These are phyloP conservation scores for Dorcoceras hygrometricum DNA, from an alignment of 257 asterid genomes.

Conservation along the genomic window DNA sequence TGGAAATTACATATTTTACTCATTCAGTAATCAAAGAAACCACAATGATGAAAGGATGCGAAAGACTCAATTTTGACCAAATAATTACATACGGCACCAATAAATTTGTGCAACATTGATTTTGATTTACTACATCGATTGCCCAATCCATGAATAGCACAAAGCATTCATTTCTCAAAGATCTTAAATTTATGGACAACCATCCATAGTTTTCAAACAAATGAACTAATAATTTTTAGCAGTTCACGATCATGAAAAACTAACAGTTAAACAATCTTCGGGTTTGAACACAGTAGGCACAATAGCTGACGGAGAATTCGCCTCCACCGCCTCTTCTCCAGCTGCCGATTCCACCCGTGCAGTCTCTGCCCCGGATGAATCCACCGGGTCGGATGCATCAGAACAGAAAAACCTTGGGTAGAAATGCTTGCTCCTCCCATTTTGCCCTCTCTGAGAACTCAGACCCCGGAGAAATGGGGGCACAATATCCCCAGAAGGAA, in stretches of 20 bases:
- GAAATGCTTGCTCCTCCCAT: slow-evolving; percentile 33
- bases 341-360: slow-evolving; percentile 35
- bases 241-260: slow-evolving; percentile 21
- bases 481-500: slow-evolving; percentile 33
- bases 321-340: slow-evolving; percentile 45
- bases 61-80: not conserved
- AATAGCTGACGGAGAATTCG: slow-evolving; percentile 62
- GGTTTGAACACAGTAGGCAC: slow-evolving; percentile 76
- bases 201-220: not conserved
- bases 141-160: not conserved
- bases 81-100: not conserved
- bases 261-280: slow-evolving; percentile 87
- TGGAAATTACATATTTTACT: not conserved
- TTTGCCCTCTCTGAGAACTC: slow-evolving; percentile 34
- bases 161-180: not conserved
- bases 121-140: not conserved
- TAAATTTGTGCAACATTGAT: not conserved
- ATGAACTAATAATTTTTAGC: not conserved
- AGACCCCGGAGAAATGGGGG: slow-evolving; percentile 57
- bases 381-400: slow-evolving; percentile 48
- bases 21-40: not conserved
- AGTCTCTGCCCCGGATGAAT: slow-evolving; percentile 40
- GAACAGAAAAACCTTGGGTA: slow-evolving; percentile 70
- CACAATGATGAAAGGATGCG: not conserved
- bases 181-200: no score